Base-by-base conservation (phyloP, 2,329 filamentous ascomycete species). In the Emergomyces africanus region DNA sequence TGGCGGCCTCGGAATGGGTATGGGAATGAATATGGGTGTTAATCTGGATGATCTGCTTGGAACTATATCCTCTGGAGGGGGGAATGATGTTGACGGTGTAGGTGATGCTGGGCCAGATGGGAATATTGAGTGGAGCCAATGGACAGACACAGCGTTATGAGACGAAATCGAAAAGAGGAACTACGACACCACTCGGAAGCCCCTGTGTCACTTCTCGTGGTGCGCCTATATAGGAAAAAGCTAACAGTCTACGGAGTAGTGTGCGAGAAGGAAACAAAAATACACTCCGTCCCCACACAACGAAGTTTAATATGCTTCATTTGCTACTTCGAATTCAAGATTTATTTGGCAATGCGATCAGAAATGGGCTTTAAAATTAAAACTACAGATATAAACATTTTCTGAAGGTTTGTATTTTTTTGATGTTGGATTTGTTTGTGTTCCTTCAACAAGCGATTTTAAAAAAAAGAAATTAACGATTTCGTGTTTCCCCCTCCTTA, bases 1-100 rank as follows among this genome's bases (percentile, higher is more conserved):
- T 53, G 65, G 54, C 37, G 55, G 63, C 5, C 41, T 63, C 58
- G 63, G 61, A 9, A 61, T 62, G 57, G 58, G 58, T 1, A 63
- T 71, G 59, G 69, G 57, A 46, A 58, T 73, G 44, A 69, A 70
- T 1, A 67, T 74, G 46, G 69, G 69, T 2, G 67, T 73, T 18
- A 68, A 69, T 12, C 66, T 74, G 57, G 74, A 75, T 50, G 73
- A 76, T 58, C 64, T 76, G n/a, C 73, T 75, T 42, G 74, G 73
- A 33, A 75, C 68, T 49, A 20, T 42, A n/a, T 35, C 30, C 9
- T 20, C 20, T 12, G 35, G 55, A 4, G 15, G 33, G 2, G 55
- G 28, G 1, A 28, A 20, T 37, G 55, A 46, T 30, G n/a, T 6
- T 23, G 54, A 9, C 5, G 54, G 39, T 14, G 39, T 23, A 20